Evolutionary conservation across 768 basidiomycete genomes (phyloP).

Genomic region (Porpolomopsis calyptriformis): DNA sequence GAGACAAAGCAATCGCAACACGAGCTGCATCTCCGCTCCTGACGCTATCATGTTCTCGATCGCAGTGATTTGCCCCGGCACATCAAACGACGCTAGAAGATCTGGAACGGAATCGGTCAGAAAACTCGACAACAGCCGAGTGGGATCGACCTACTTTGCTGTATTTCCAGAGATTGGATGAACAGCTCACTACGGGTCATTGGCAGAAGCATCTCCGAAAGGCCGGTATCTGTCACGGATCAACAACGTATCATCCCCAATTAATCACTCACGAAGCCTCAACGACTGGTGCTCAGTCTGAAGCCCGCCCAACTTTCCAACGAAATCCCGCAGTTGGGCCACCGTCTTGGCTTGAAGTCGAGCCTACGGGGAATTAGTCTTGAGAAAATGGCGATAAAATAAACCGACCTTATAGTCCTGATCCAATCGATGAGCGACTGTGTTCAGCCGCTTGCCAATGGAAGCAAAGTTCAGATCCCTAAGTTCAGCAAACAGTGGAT

Average conservation of each 20-base stretch:
- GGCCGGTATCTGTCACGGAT: slow-evolving; percentile 63
- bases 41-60: slow-evolving; percentile 89
- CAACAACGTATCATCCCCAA: slow-evolving; percentile 6
- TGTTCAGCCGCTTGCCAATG: slow-evolving; percentile 73
- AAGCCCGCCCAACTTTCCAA: slow-evolving; percentile 86
- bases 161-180: slow-evolving; percentile 86
- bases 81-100: slow-evolving; percentile 87
- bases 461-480: slow-evolving; percentile 88
- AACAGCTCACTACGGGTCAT: slow-evolving; percentile 80
- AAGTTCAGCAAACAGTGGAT: slow-evolving; percentile 73
- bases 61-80: slow-evolving; percentile 63
- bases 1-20: slow-evolving; percentile 76
- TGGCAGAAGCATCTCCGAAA: slow-evolving; percentile 86
- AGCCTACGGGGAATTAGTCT: slow-evolving; percentile 33
- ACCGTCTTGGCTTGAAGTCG: slow-evolving; percentile 84
- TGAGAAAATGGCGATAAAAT: not conserved
- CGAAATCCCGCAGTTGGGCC: slow-evolving; percentile 86
- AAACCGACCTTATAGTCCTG: slow-evolving; percentile 82
- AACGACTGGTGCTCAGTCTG: slow-evolving; percentile 88
- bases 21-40: slow-evolving; percentile 69
- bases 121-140: not conserved
- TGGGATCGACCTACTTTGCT: slow-evolving; percentile 61
- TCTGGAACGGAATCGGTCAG: slow-evolving; percentile 37
- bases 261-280: slow-evolving; percentile 61
- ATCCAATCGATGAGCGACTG: slow-evolving; percentile 74